A percentile compares a stretch with the other conserved stretches of the same genome.
Conservation (phyloP, 148 eudicot species). For the Nepenthes mirabilis region DNA sequence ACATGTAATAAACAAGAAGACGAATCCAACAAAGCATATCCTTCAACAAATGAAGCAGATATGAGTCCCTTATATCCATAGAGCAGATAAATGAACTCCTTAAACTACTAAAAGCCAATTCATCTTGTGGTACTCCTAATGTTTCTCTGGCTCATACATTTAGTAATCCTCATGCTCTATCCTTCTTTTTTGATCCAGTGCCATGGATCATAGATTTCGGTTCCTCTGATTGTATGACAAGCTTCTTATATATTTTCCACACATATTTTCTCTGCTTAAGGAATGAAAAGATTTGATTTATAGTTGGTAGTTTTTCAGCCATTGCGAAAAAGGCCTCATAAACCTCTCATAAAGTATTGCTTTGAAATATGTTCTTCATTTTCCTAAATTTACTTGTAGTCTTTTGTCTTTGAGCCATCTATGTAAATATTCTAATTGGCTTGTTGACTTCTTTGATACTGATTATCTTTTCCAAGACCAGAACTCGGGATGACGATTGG, state of each 20-base stretch:
- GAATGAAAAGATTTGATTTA: background rate
- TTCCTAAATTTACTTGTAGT: background rate
- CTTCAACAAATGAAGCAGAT: too few species aligned
- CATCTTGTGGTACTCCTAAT: background rate
- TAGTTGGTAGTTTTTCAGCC: background rate
- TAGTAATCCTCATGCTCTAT: background rate
- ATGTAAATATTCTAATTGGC: too few species aligned
- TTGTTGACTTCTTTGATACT: too few species aligned
- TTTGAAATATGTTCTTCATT: background rate
- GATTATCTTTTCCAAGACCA: conserved; percentile 1
- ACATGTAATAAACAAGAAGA: too few species aligned
- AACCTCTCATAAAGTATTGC: background rate
- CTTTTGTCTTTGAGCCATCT: background rate
- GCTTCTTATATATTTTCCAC: background rate
- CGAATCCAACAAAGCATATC: too few species aligned
- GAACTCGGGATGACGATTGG: conserved; percentile 9
- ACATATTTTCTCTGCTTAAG: conserved; percentile 1
- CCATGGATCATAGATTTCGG: background rate
- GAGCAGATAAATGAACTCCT: background rate
- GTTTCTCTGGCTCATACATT: background rate
- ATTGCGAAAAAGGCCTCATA: background rate
- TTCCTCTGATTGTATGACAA: background rate
- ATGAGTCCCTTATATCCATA: background rate
- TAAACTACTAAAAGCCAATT: background rate
- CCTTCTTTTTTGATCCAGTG: background rate